Conservation (phyloP, 768 basidiomycete species). For the Suillus brevipes region DNA sequence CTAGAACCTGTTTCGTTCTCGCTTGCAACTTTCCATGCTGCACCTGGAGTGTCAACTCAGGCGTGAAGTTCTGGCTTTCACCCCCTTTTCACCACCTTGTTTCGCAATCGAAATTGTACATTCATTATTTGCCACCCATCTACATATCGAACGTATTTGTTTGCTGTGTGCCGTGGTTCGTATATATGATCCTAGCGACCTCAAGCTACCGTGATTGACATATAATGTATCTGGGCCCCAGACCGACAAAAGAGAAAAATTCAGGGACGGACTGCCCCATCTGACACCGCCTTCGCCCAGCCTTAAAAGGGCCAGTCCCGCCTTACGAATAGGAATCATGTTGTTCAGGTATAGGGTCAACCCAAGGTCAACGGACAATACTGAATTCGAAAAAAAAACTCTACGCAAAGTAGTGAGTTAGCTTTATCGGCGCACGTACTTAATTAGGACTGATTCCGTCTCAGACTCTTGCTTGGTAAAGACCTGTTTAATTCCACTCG, state of each 20-base stretch:
- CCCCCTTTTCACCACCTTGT: neutral
- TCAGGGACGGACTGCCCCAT: neutral
- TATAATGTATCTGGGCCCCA: neutral
- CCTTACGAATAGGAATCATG: neutral
- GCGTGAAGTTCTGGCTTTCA: neutral
- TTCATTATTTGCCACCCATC: neutral
- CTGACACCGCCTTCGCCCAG: neutral
- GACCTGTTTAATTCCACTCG: neutral
- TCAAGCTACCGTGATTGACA: neutral
- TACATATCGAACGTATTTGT: neutral
- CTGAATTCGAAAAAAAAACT: neutral
- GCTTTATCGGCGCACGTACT: neutral
- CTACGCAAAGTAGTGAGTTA: neutral
- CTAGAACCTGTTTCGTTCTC: constrained; percentile 2
- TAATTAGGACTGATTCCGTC: neutral
- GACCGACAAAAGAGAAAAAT: neutral
- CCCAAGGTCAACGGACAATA: neutral
- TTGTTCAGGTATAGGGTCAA: neutral
- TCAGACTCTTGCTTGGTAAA: neutral
- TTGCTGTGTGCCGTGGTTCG: too few species aligned
- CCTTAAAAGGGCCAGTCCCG: neutral
- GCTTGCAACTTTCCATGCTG: neutral
- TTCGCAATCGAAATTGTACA: neutral
- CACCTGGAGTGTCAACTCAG: neutral
- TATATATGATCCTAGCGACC: neutral